These are phyloP conservation scores for Naganishia sp. DNA, from an alignment of 1,284 basidiomycete genomes.

Conservation along the genomic window DNA sequence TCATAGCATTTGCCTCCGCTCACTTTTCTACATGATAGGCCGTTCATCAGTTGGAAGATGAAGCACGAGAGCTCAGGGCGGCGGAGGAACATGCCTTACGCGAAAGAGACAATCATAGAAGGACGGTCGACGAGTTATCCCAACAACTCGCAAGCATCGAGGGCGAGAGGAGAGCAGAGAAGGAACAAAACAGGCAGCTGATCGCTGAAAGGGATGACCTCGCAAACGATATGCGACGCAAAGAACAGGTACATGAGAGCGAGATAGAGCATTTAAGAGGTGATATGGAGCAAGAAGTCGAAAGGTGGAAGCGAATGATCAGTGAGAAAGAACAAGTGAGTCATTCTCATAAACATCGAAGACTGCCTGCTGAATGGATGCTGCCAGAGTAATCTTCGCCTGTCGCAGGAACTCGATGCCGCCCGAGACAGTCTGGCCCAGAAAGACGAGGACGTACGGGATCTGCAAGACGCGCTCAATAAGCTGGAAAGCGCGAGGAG, in stretches of 20 bases:
- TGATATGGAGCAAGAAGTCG: constrained; percentile 63
- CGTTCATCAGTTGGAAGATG: constrained; percentile 17
- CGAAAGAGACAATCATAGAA: constrained; percentile 46
- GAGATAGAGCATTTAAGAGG: constrained; percentile 58
- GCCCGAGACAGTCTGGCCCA: constrained; percentile 54
- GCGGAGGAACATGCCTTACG: constrained; percentile 45
- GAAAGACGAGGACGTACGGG: constrained; percentile 64
- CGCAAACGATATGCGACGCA: constrained; percentile 57
- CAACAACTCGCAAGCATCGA: constrained; percentile 50
- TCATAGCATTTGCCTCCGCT: background rate
- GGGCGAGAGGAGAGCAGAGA: constrained; percentile 38
- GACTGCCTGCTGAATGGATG: background rate
- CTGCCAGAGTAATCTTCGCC: constrained; percentile 43
- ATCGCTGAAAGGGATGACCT: constrained; percentile 47
- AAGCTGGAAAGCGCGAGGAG: constrained; percentile 59
- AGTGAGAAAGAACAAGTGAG: constrained; percentile 53
- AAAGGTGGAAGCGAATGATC: constrained; percentile 49
- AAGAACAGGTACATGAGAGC: constrained; percentile 35
- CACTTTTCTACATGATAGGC: constrained; percentile 1
- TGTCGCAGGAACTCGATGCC: constrained; percentile 51
- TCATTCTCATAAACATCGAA: background rate
- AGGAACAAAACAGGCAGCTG: constrained; percentile 18
- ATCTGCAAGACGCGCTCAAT: constrained; percentile 72
- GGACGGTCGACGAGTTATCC: constrained; percentile 49
- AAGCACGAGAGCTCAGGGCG: constrained; percentile 43